Percentiles rank a stretch among this genome's conserved stretches.
phyloP scores from a whole-genome alignment of 345 rosid species.

The Euphorbia lathyris region DNA sequence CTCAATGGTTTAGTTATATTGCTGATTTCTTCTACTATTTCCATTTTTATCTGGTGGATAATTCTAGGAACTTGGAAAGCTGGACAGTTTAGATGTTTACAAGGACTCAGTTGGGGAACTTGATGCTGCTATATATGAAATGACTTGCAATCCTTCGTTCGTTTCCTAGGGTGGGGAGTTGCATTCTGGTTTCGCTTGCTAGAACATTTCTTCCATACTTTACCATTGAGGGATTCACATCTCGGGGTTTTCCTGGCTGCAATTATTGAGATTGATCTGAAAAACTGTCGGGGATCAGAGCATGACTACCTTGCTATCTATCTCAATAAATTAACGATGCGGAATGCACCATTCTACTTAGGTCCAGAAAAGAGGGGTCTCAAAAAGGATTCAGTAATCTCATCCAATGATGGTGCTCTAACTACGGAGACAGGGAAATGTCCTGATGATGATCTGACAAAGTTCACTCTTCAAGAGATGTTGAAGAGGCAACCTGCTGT shows the following conservation, averaged over 20 bases:
- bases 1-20: neutral
- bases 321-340: conserved; percentile 33
- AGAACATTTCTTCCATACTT: conserved; percentile 45
- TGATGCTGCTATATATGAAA: conserved; percentile 51
- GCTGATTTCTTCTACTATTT: neutral
- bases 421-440: conserved; percentile 2
- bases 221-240: conserved; percentile 62
- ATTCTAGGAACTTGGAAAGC: conserved; percentile 40
- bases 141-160: conserved; percentile 50
- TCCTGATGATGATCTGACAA: conserved; percentile 31
- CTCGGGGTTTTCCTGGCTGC: conserved; percentile 57
- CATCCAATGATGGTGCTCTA: conserved; percentile 9
- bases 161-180: conserved; percentile 64
- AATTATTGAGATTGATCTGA: conserved; percentile 48
- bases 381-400: conserved; percentile 6
- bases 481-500: conserved; percentile 51
- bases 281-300: conserved; percentile 22
- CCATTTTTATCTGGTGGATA: conserved; percentile 3
- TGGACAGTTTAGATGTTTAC: conserved; percentile 40
- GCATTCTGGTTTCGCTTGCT: conserved; percentile 17
- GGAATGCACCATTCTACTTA: conserved; percentile 14
- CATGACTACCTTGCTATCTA: conserved; percentile 28
- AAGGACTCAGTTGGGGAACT: conserved; percentile 54
- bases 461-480: conserved; percentile 37
- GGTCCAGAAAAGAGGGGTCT: conserved; percentile 14